Percentiles rank a stretch among this genome's conserved stretches.
phyloP scores from a whole-genome alignment of 78 protist genomes.

The Dictyostelium brefeldianum region DNA sequence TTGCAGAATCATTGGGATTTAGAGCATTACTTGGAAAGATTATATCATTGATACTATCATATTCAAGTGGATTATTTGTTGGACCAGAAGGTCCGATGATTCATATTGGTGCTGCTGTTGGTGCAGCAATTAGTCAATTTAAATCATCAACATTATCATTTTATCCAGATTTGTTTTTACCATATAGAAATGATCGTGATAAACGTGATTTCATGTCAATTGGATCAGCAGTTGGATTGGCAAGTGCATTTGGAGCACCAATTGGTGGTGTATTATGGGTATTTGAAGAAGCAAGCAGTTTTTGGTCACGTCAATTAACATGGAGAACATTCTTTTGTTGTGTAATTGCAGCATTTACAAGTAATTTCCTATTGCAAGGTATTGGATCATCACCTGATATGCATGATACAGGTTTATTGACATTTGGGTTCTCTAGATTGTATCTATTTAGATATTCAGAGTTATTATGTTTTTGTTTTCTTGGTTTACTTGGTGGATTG shows the following conservation, averaged over 20 bases:
- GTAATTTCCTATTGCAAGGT: slow-evolving; percentile 62
- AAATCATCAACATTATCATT: slow-evolving; percentile 27
- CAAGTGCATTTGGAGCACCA: slow-evolving; percentile 97
- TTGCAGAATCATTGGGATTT: slow-evolving; percentile 49
- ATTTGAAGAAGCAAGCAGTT: slow-evolving; percentile 93
- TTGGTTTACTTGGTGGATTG: slow-evolving; percentile 77
- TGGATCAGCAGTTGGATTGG: slow-evolving; percentile 97
- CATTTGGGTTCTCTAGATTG: slow-evolving; percentile 81
- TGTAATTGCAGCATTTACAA: slow-evolving; percentile 86
- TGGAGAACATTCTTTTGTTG: slow-evolving; percentile 94
- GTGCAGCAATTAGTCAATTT: slow-evolving; percentile 65
- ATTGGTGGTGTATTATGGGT: slow-evolving; percentile 96
- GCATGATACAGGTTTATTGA: slow-evolving; percentile 85
- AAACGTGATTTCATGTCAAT: slow-evolving; percentile 90
- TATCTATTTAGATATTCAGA: slow-evolving; percentile 76
- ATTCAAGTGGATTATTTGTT: slow-evolving; percentile 74
- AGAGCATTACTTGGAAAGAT: slow-evolving; percentile 87
- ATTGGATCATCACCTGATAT: slow-evolving; percentile 73
- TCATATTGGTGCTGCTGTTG: slow-evolving; percentile 89
- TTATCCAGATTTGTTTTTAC: slow-evolving; percentile 31
- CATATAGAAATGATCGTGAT: slow-evolving; percentile 90
- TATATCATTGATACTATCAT: slow-evolving; percentile 82
- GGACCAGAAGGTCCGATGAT: slow-evolving; percentile 96
- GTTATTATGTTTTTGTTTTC: slow-evolving; percentile 49
- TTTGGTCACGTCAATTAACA: slow-evolving; percentile 90